Evolutionary conservation across 345 rosid species (phyloP).

Genomic region (Litchi chinensis): DNA sequence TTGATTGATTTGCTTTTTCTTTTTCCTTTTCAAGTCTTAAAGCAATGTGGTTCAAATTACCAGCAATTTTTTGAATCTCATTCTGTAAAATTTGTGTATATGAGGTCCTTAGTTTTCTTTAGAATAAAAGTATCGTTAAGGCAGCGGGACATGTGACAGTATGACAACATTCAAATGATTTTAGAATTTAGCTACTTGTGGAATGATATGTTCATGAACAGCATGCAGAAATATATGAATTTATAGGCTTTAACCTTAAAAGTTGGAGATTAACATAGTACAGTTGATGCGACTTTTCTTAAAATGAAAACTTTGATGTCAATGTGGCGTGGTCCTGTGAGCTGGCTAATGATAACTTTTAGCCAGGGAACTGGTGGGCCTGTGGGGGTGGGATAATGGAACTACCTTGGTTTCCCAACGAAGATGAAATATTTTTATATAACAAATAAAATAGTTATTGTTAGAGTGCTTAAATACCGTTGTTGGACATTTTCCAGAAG

Average conservation of each 20-base stretch:
- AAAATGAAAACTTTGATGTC: neutral
- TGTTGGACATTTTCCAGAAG: neutral
- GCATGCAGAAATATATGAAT: neutral
- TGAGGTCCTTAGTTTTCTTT: neutral
- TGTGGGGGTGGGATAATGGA: neutral
- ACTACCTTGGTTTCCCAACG: neutral
- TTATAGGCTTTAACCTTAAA: neutral
- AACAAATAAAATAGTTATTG: neutral
- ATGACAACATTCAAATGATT: neutral
- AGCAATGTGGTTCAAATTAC: slow-evolving; percentile 6
- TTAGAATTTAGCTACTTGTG: neutral
- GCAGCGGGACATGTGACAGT: neutral
- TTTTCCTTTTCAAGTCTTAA: neutral
- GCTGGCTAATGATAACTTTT: neutral
- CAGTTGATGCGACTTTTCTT: neutral
- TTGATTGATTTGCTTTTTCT: slow-evolving; percentile 12
- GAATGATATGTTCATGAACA: neutral
- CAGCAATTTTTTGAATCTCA: neutral
- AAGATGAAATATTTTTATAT: neutral
- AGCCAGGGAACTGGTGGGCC: neutral
- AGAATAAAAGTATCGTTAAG: neutral
- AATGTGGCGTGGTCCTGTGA: neutral
- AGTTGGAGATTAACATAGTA: neutral
- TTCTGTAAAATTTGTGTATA: neutral
- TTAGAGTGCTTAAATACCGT: neutral